Conservation (phyloP, 1,284 basidiomycete genomes). For the Puccinia polysora region DNA sequence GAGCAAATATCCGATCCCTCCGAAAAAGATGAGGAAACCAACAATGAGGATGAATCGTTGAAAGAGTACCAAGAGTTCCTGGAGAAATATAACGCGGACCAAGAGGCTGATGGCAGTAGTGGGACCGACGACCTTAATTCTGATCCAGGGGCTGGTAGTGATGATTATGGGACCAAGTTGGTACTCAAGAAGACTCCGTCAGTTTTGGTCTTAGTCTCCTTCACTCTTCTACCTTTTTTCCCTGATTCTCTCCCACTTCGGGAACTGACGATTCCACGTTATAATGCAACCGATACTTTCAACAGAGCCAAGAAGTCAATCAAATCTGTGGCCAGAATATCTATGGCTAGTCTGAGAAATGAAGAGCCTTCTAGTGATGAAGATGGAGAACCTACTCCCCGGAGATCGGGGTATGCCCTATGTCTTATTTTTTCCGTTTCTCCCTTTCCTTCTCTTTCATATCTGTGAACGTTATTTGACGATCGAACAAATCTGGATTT, state of each 20-base stretch:
- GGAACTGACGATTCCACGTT: not conserved
- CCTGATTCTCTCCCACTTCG: not conserved
- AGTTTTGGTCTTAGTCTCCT: not conserved
- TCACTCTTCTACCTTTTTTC: not conserved
- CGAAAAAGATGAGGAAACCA: not conserved
- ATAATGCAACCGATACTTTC: not conserved
- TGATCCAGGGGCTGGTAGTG: constrained; percentile 25
- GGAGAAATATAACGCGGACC: constrained; percentile 2
- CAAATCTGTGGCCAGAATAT: constrained; percentile 22
- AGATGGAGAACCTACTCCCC: constrained; percentile 12
- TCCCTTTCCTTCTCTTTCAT: not conserved
- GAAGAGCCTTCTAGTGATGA: constrained; percentile 17
- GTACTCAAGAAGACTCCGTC: constrained; percentile 30
- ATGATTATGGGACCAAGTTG: constrained; percentile 31
- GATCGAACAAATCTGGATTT: not conserved
- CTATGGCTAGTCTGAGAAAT: constrained; percentile 28
- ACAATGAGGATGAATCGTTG: constrained; percentile 1
- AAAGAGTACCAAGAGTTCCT: constrained; percentile 17
- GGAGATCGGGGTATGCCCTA: constrained; percentile 30
- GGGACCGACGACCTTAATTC: constrained; percentile 21
- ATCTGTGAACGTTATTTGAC: not conserved
- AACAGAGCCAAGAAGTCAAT: constrained; percentile 15
- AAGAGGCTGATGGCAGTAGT: constrained; percentile 12
- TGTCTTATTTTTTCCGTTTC: not conserved
- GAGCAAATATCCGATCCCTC: constrained; percentile 56